Base-by-base conservation (phyloP, 805 yeast genomes). In the Zygotorulaspora danielsina region DNA sequence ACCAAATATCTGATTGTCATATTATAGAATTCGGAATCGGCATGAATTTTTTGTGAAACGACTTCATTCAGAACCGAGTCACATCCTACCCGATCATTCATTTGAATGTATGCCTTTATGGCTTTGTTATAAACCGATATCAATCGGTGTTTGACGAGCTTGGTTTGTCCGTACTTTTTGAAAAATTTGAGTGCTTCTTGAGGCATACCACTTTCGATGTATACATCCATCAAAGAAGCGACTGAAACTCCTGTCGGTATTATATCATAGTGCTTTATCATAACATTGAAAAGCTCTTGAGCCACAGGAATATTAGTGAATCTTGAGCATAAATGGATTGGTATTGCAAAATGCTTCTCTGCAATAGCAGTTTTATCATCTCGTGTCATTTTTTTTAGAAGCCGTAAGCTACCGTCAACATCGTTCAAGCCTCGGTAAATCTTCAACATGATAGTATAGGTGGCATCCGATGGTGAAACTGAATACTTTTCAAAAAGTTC, bases 331-430 rank as follows among this genome's bases (percentile, higher is more conserved):
- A 51, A 48, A 22, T 49, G 47, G 10, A 61, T 54, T 6, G 57
- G 20, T 5, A 53, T 46, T 0, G 55, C 39, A 36, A 59, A 55
- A 39, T 57, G 61, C 6, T 43, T 37, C 36, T 61, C 64, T 6
- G 41, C 41, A 7, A 61, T 39, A n/a, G 38, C 35, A 1, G 38
- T 46, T 2, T 28, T 30, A 7, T 39, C 41, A 7, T 40, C 45
- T 3, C 49, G 48, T 4, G 62, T 57, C 53, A 64, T 57, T 16
- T 43, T 44, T 20, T 51, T 55, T 13, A 67, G 25, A 3, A 60
- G 34, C 11, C 53, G 50, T n/a, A 66, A 44, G 1, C 67, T 64
- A 19, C 57, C 53, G 16, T 50, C 61, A 34, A 64, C 46, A 34
- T 54, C 54, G 25, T 45, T 49, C 31, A 59, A 30, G 16, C 46